Percentiles rank a stretch among this genome's conserved stretches.
Conservation (phyloP, 2,329 filamentous ascomycete species). For the Grosmannia huntii region DNA sequence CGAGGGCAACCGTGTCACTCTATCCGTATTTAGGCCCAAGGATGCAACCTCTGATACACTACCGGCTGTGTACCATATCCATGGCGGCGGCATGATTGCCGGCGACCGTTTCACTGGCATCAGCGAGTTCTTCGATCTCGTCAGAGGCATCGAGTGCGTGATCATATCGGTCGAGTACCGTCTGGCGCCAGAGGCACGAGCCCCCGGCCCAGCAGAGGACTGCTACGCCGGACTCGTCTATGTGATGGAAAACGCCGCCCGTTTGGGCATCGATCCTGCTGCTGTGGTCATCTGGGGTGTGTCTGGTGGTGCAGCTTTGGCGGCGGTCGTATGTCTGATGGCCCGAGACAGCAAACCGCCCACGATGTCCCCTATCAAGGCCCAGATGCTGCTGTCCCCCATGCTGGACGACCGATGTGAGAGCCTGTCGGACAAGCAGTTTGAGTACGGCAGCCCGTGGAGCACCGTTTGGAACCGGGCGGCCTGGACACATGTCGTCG, state of each 20-base stretch:
- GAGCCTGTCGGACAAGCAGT: neutral
- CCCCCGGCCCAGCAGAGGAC: neutral
- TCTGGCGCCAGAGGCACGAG: conserved; percentile 1
- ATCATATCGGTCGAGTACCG: neutral
- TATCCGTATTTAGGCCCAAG: neutral
- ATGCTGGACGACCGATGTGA: neutral
- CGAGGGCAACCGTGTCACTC: neutral
- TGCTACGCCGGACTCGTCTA: neutral
- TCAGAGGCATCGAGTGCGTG: neutral
- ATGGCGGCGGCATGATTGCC: neutral
- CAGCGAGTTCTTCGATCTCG: neutral
- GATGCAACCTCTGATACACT: neutral
- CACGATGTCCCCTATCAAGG: neutral
- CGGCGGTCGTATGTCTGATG: neutral
- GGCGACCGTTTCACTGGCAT: conserved; percentile 1
- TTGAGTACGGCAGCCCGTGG: neutral
- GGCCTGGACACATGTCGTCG: neutral
- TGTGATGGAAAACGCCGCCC: neutral
- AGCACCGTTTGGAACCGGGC: neutral
- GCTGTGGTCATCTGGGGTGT: neutral
- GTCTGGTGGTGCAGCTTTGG: neutral
- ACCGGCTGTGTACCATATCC: neutral
- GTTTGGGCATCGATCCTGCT: neutral
- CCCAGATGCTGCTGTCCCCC: neutral
- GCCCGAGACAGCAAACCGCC: neutral